Conservation (phyloP, 192 early-diverging fungal species). For the Entomortierella lignicola region DNA sequence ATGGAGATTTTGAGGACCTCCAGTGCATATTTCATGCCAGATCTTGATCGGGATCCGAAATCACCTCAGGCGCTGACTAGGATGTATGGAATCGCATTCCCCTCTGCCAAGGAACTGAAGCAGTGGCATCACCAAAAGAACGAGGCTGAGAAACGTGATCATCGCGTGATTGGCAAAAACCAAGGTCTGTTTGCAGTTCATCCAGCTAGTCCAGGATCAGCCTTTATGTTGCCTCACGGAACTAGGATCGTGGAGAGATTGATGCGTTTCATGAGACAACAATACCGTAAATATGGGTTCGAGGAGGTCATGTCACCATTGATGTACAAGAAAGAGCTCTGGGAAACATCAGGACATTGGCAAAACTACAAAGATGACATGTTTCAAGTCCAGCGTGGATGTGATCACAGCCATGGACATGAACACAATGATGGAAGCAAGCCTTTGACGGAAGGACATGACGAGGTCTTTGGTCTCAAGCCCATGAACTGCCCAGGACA, state of each 20-base stretch:
- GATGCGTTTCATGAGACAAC: constrained; percentile 75
- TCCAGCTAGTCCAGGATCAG: constrained; percentile 74
- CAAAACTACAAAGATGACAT: constrained; percentile 96
- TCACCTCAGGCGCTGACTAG: constrained; percentile 71
- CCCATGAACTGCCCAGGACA: constrained; percentile 99
- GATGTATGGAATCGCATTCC: constrained; percentile 79
- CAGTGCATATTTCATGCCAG: constrained; percentile 71
- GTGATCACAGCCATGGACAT: constrained; percentile 30
- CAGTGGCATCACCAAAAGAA: constrained; percentile 62
- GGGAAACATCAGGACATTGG: constrained; percentile 97
- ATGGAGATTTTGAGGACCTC: constrained; percentile 68
- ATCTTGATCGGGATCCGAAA: constrained; percentile 54
- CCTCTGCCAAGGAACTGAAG: constrained; percentile 61
- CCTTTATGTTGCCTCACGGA: constrained; percentile 81
- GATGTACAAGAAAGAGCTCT: constrained; percentile 92
- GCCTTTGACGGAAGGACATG: constrained; percentile 24
- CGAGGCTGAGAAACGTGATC: constrained; percentile 72
- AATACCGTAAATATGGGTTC: constrained; percentile 83
- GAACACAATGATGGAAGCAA: background rate
- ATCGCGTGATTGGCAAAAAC: constrained; percentile 74
- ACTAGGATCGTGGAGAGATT: constrained; percentile 86
- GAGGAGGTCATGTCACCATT: constrained; percentile 93
- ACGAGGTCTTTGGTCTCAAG: constrained; percentile 86
- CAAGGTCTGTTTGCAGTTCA: constrained; percentile 81
- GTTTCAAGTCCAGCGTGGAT: constrained; percentile 76